Conservation (phyloP, 2,329 filamentous ascomycete species). For the Fusarium lateritium region DNA sequence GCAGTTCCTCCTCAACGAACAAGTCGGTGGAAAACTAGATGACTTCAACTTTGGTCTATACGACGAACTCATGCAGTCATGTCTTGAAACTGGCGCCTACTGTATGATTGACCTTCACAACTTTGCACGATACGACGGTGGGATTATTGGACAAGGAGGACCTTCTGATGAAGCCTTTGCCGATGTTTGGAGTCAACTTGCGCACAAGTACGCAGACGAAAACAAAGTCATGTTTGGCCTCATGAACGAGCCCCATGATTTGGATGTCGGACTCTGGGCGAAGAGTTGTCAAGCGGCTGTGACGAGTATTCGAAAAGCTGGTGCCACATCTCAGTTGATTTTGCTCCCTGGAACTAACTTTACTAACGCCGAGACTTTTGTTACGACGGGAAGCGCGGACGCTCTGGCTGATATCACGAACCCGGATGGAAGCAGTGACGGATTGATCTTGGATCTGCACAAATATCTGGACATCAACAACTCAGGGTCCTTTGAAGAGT, state of each 20-base stretch:
- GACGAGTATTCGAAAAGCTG: slow-evolving; percentile 74
- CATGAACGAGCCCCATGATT: slow-evolving; percentile 79
- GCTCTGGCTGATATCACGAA: slow-evolving; percentile 69
- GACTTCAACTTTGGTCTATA: slow-evolving; percentile 64
- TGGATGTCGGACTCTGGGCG: slow-evolving; percentile 71
- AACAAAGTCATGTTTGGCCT: slow-evolving; percentile 71
- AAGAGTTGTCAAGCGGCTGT: slow-evolving; percentile 73
- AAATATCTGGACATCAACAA: slow-evolving; percentile 73
- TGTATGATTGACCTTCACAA: slow-evolving; percentile 74
- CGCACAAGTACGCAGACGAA: slow-evolving; percentile 70
- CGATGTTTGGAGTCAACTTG: slow-evolving; percentile 70
- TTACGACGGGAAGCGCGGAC: slow-evolving; percentile 65
- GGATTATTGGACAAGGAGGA: slow-evolving; percentile 76
- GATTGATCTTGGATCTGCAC: slow-evolving; percentile 72
- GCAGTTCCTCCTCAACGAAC: slow-evolving; percentile 71
- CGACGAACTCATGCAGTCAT: slow-evolving; percentile 69
- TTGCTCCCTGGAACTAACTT: slow-evolving; percentile 73
- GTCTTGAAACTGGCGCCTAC: slow-evolving; percentile 68
- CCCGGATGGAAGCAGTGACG: slow-evolving; percentile 69
- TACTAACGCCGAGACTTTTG: slow-evolving; percentile 64
- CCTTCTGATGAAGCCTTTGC: slow-evolving; percentile 72
- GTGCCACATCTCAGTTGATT: slow-evolving; percentile 76
- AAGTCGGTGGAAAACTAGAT: slow-evolving; percentile 66
- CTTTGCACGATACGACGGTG: slow-evolving; percentile 72
- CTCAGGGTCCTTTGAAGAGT: slow-evolving; percentile 66